Evolutionary conservation across 345 rosid species (phyloP), one percentile per base, ranked within the genome.

Genomic region (Mangifera indica): DNA sequence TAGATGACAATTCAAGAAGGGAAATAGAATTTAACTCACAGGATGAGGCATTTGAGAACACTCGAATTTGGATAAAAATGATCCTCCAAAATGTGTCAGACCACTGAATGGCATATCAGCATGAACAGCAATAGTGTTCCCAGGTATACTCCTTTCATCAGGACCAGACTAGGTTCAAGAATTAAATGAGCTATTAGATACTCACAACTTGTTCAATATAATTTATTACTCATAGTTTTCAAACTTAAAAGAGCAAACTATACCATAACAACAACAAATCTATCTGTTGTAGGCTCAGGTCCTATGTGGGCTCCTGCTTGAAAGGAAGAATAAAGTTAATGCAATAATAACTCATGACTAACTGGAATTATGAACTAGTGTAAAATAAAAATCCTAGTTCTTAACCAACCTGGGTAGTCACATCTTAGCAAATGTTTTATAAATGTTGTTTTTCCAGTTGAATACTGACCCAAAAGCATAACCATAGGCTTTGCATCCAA

Each of bases 221-320:
- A 32, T 58, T 58, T 24, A 12, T 58, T 25, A 58, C 18, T 13
- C 34, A 14, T 4, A 12, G 32, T 4, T 25, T 25, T 26, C 14
- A 34, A 17, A 60, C 60, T 13, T 14, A 51, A 55, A 40, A 49
- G 32, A 29, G 22, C 10, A 51, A 4, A 3, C 67, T 76, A 42
- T 89, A 95, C 97, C 98, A 92, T 92, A 62, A 92, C 99, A 79
- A 91, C 97, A 71, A 92, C 97, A 79, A 95, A 95, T 80, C 98
- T 86, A 81, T 95, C 99, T 8, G 98, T 95, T n/a, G 98, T 95
- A 63, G 99, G 99, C 84, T 92, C 99, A 29, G 99, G 98, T 70
- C 98, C 99, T 26, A 92, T 92, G 78, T 95, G 98, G 79, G 97
- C 97, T 79, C 99, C 97, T 95, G 86, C 24, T 56, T 58, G 71